Conservation (phyloP, 345 rosid genomes). For the Citrus cavaleriei region DNA sequence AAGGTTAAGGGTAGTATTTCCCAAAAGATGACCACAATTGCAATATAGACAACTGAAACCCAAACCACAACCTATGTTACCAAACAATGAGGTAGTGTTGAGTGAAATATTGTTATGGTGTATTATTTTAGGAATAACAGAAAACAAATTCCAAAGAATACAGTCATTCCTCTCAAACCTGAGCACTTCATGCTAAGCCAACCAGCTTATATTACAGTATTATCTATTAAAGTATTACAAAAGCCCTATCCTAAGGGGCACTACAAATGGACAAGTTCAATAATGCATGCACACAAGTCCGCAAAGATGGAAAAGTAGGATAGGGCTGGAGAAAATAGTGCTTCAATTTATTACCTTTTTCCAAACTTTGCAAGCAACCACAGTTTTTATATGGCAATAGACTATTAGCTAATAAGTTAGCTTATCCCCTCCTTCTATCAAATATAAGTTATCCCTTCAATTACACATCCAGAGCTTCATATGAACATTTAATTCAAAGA, state of each 20-base stretch:
- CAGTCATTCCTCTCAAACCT: slow-evolving; percentile 1
- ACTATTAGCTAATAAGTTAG: not conserved
- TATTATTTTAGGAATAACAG: not conserved
- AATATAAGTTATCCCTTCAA: not conserved
- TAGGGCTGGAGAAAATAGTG: not conserved
- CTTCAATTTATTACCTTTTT: not conserved
- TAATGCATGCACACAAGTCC: not conserved
- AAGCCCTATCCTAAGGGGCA: not conserved
- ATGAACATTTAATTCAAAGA: not conserved
- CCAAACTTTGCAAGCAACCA: not conserved
- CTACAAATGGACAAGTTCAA: not conserved
- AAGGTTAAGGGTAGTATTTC: not conserved
- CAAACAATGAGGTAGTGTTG: not conserved
- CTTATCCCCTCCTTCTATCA: not conserved
- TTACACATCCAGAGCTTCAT: slow-evolving; percentile 4
- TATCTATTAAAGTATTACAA: not conserved
- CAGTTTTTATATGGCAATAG: not conserved
- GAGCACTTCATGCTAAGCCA: not conserved
- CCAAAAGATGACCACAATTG: not conserved
- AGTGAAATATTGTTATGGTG: not conserved
- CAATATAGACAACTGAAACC: not conserved
- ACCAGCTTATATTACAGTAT: not conserved
- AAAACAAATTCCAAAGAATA: not conserved
- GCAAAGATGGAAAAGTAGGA: not conserved
- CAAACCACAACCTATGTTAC: not conserved